Percentiles rank a stretch among this genome's conserved stretches.
phyloP scores from a whole-genome alignment of 768 basidiomycete genomes.

The Trametes coccinea region DNA sequence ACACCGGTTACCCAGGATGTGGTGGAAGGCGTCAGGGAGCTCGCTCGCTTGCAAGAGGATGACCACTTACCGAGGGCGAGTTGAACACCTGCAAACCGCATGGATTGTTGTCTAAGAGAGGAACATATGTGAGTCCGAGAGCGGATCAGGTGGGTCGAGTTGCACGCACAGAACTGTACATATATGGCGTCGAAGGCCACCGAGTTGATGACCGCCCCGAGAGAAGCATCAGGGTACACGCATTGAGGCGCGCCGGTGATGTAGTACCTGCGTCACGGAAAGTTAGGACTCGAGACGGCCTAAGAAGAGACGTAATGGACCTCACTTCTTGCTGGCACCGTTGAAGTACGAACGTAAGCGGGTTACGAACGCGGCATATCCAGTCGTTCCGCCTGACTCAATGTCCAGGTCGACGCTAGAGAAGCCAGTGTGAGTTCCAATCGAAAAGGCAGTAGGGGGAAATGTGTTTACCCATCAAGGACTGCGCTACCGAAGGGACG shows the following conservation, averaged over 20 bases:
- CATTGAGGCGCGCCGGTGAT: constrained; percentile 43
- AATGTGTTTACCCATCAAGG: constrained; percentile 42
- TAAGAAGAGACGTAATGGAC: constrained; percentile 2
- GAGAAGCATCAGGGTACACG: constrained; percentile 39
- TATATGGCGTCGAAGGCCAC: constrained; percentile 43
- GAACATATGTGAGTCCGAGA: constrained; percentile 4
- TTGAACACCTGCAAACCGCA: constrained; percentile 52
- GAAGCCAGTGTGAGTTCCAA: background rate
- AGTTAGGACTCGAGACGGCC: background rate
- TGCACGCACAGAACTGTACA: constrained; percentile 48
- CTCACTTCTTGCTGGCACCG: constrained; percentile 38
- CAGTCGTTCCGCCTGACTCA: constrained; percentile 35
- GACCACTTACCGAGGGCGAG: constrained; percentile 47
- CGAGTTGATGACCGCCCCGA: constrained; percentile 37
- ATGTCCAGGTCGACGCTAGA: constrained; percentile 41
- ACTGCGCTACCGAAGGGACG: constrained; percentile 48
- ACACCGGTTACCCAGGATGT: background rate
- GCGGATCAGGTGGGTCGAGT: background rate
- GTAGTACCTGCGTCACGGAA: constrained; percentile 32
- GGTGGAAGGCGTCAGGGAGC: background rate
- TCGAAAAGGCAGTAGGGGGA: background rate
- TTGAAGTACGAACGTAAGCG: constrained; percentile 35
- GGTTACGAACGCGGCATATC: constrained; percentile 40
- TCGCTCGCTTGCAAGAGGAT: background rate
- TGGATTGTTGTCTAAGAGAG: constrained; percentile 42